phyloP scores from a whole-genome alignment of 495 filamentous ascomycete species.

The Poronia punctata region DNA sequence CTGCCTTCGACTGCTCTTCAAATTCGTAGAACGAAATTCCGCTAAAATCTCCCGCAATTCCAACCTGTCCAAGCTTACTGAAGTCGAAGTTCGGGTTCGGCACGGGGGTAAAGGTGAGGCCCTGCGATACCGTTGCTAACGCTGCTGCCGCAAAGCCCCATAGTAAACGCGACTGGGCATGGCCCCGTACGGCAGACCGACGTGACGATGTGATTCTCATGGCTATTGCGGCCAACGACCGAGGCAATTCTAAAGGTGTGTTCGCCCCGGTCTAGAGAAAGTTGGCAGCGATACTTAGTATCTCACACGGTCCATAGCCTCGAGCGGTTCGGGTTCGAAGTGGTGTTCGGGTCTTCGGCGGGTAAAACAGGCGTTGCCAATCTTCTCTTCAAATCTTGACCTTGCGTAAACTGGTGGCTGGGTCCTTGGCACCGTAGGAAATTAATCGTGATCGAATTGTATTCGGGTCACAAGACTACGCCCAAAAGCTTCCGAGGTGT shows the following conservation, averaged over 20 bases:
- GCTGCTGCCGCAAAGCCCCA: constrained; percentile 33
- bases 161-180: constrained; percentile 13
- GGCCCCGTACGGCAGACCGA: constrained; percentile 29
- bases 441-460: no score
- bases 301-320: constrained; percentile 15
- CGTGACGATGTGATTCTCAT: constrained; percentile 34
- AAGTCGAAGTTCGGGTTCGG: constrained; percentile 77
- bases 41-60: constrained; percentile 83
- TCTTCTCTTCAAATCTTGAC: no score
- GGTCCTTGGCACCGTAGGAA: no score
- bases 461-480: no score
- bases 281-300: constrained; percentile 2
- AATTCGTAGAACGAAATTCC: constrained; percentile 87
- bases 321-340: background rate
- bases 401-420: no score
- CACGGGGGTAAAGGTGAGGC: constrained; percentile 63
- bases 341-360: background rate
- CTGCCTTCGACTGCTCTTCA: constrained; percentile 60
- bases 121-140: constrained; percentile 44
- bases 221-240: constrained; percentile 14
- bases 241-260: constrained; percentile 6
- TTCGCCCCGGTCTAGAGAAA: constrained; percentile 19
- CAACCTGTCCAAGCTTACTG: constrained; percentile 71
- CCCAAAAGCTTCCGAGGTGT: no score
- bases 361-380: no score